Percentiles rank a stretch among this genome's conserved stretches.
Conservation (phyloP, 108 stramenopile genomes). For the Nitzschia sp. region DNA sequence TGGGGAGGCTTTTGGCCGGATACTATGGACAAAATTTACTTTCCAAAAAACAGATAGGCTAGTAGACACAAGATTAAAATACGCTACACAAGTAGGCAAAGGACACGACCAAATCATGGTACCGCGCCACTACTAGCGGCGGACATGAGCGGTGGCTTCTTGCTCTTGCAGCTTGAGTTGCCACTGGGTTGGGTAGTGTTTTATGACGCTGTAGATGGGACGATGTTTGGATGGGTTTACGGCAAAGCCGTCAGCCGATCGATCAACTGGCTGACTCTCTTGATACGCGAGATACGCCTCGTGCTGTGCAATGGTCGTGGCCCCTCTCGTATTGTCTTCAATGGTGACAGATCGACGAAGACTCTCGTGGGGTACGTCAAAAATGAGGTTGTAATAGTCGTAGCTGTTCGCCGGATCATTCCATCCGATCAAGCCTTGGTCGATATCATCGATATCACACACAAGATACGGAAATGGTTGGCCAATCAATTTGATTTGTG, state of each 20-base stretch:
- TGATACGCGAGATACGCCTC: slow-evolving; percentile 13
- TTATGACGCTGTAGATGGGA: slow-evolving; percentile 66
- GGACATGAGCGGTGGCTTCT: too few relatives aligned
- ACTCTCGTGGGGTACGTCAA: slow-evolving; percentile 56
- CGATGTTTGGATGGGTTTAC: slow-evolving; percentile 5
- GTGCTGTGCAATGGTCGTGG: slow-evolving; percentile 20
- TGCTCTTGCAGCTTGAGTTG: slow-evolving; percentile 13
- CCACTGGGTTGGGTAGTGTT: slow-evolving; percentile 54
- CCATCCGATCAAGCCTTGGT: slow-evolving; percentile 73
- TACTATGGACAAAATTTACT: slow-evolving; percentile 25
- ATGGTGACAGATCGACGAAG: slow-evolving; percentile 30
- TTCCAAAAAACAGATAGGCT: not conserved
- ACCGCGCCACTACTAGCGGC: too few relatives aligned
- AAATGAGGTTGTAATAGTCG: slow-evolving; percentile 74
- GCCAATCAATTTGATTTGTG: slow-evolving; percentile 52
- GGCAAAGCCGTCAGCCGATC: not conserved
- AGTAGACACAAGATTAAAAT: slow-evolving; percentile 3
- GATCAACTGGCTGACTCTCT: not conserved
- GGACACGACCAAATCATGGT: too few relatives aligned
- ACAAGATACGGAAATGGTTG: slow-evolving; percentile 72
- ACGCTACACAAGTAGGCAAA: too few relatives aligned
- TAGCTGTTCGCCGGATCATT: slow-evolving; percentile 52
- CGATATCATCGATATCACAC: slow-evolving; percentile 66
- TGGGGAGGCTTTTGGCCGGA: slow-evolving; percentile 90
- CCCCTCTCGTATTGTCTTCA: slow-evolving; percentile 1